These are phyloP conservation scores for Agrostemma githago DNA, from an alignment of 148 eudicot genomes.

Conservation along the genomic window DNA sequence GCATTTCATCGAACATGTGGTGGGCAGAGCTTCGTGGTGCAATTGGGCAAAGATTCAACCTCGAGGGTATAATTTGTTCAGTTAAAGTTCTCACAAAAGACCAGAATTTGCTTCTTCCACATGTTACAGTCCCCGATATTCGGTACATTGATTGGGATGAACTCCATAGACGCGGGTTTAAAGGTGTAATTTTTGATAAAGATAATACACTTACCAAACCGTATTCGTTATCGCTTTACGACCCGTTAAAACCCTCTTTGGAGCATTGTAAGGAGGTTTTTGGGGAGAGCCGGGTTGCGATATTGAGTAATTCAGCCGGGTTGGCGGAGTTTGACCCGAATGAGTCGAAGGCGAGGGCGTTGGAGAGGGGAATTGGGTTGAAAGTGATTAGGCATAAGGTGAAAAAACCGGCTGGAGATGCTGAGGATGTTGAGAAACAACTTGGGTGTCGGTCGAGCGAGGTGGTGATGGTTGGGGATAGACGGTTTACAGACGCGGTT, in stretches of 20 bases:
- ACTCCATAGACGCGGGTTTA: constrained; percentile 58
- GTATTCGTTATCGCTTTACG: constrained; percentile 53
- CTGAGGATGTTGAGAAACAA: constrained; percentile 67
- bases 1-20: constrained; percentile 57
- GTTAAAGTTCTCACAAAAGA: constrained; percentile 37
- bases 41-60: constrained; percentile 70
- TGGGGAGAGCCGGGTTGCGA: constrained; percentile 64
- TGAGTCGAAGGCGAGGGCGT: constrained; percentile 56
- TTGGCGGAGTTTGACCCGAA: constrained; percentile 68
- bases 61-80: constrained; percentile 53
- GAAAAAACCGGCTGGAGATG: constrained; percentile 83
- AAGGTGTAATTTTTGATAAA: constrained; percentile 88
- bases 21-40: constrained; percentile 64
- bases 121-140: constrained; percentile 53
- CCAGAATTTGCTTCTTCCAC: constrained; percentile 55
- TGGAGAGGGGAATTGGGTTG: constrained; percentile 62
- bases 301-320: constrained; percentile 91
- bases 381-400: constrained; percentile 67
- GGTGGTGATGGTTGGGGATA: constrained; percentile 89
- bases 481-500: constrained; percentile 79
- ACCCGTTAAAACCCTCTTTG: constrained; percentile 42
- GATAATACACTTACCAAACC: constrained; percentile 83
- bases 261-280: constrained; percentile 61
- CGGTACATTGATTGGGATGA: constrained; percentile 70
- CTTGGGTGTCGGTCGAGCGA: constrained; percentile 52